Evolutionary conservation across 1,284 basidiomycete species (phyloP).

Genomic region (Neolentinus lepideus): DNA sequence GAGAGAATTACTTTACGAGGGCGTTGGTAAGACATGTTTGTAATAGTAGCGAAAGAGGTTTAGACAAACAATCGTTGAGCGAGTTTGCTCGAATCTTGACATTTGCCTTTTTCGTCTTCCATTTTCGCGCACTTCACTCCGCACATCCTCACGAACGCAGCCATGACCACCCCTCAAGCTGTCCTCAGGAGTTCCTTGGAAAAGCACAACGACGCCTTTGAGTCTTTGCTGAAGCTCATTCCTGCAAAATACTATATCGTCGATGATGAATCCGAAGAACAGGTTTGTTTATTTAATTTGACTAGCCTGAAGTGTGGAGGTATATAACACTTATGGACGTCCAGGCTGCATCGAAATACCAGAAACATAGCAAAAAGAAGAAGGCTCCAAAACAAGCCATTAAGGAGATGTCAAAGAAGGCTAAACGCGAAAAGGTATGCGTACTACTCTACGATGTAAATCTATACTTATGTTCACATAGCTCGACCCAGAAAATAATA

Average conservation of each 20-base stretch:
- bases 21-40: constrained; percentile 15
- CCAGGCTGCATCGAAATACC: constrained; percentile 65
- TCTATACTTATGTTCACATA: constrained; percentile 21
- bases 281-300: constrained; percentile 30
- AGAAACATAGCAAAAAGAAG: constrained; percentile 85
- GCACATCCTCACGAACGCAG: background rate
- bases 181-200: constrained; percentile 66
- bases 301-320: background rate
- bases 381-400: constrained; percentile 77
- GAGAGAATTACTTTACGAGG: constrained; percentile 78
- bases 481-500: constrained; percentile 89
- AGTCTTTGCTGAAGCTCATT: constrained; percentile 74
- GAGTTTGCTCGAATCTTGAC: too few species aligned
- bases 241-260: constrained; percentile 84
- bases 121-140: background rate
- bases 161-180: constrained; percentile 43
- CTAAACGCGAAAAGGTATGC: constrained; percentile 64
- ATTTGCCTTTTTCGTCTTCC: background rate
- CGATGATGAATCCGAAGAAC: constrained; percentile 61
- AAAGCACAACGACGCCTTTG: constrained; percentile 79
- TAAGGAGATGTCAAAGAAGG: constrained; percentile 83
- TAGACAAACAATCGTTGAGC: too few species aligned
- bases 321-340: background rate
- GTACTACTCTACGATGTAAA: background rate
- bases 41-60: background rate